Evolutionary conservation across 176 grass and related monocot species (phyloP), one percentile per base, ranked within the genome.

Genomic region (Oryza meridionalis): DNA sequence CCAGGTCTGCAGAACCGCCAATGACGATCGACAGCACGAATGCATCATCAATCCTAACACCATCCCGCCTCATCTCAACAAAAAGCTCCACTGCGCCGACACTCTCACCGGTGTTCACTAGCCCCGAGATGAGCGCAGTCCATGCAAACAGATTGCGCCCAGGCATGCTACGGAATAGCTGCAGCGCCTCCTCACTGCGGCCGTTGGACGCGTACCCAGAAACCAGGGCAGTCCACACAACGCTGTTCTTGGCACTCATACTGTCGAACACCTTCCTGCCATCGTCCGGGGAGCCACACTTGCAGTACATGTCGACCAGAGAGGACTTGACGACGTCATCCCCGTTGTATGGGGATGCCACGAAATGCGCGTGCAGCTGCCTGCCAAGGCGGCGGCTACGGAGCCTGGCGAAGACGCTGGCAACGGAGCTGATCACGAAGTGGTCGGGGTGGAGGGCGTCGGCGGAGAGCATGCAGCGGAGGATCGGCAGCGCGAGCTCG

Each of bases 221-320:
- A 76, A 98, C 83, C 85, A 98, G 82, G 0, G 96, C 87, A 9
- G 96, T 93, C 96, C 96, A 92, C 38, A 88, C 86, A 6, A 98
- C 83, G 3, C 26, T 85, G 86, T 85, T 93, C 87, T 90, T 98
- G 22, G 33, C 65, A 64, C 71, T 40, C 32, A 98, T 90, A 63
- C 75, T 84, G 3, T 93, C 83, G 43, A 98, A 98, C 78, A 93
- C 93, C 64, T 88, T 98, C 35, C 87, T 85, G 6, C 93, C 93
- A 65, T 98, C 79, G 38, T 81, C 66, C 0, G 65, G 80, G 8
- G 64, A 47, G 16, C 87, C 80, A 26, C 96, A 93, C 61, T 95
- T 95, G 50, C 90, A 93, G 70, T 95, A 98, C 96, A 98, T 98
- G 37, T 98, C 89, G 6, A 95, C 35, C 38, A 98, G 89, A 0